Conservation (phyloP, 305 asterid species). For the Caryopteris hybrid region DNA sequence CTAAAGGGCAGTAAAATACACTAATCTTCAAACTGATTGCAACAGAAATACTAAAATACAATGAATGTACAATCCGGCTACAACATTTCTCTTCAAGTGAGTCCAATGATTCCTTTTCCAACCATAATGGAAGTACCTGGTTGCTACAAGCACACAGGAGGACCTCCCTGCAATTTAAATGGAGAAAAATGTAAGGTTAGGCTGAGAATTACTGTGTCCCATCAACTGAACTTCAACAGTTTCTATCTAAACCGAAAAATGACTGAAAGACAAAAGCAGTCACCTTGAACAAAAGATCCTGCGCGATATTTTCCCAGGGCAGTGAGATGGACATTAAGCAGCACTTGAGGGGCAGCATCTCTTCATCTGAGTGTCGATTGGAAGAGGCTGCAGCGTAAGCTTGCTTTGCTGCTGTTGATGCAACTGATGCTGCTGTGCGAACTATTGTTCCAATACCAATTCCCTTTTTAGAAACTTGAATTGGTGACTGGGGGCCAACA, state of each 20-base stretch:
- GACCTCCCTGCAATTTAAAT: slow-evolving; percentile 32
- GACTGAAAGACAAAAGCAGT: neutral
- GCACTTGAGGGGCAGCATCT: slow-evolving; percentile 90
- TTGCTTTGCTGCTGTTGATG: slow-evolving; percentile 91
- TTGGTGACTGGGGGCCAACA: slow-evolving; percentile 49
- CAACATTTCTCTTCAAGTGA: slow-evolving; percentile 3
- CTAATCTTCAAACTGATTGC: neutral
- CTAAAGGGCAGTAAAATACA: neutral
- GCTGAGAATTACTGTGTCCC: neutral
- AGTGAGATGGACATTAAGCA: slow-evolving; percentile 91
- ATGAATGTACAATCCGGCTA: slow-evolving; percentile 18
- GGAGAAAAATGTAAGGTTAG: neutral
- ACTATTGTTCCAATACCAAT: slow-evolving; percentile 63
- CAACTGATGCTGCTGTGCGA: slow-evolving; percentile 86
- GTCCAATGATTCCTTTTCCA: neutral
- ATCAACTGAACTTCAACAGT: too few species aligned
- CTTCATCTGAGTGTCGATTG: slow-evolving; percentile 54
- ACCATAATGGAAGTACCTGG: slow-evolving; percentile 4
- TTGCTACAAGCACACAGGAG: slow-evolving; percentile 29
- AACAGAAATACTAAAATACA: slow-evolving; percentile 8
- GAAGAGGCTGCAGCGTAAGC: slow-evolving; percentile 97
- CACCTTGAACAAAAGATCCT: slow-evolving; percentile 94
- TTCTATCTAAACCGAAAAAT: neutral
- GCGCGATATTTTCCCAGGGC: slow-evolving; percentile 94
- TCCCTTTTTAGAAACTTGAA: slow-evolving; percentile 45